phyloP scores from a whole-genome alignment of 2,329 filamentous ascomycete species.

The Trichoderma hamatum region DNA sequence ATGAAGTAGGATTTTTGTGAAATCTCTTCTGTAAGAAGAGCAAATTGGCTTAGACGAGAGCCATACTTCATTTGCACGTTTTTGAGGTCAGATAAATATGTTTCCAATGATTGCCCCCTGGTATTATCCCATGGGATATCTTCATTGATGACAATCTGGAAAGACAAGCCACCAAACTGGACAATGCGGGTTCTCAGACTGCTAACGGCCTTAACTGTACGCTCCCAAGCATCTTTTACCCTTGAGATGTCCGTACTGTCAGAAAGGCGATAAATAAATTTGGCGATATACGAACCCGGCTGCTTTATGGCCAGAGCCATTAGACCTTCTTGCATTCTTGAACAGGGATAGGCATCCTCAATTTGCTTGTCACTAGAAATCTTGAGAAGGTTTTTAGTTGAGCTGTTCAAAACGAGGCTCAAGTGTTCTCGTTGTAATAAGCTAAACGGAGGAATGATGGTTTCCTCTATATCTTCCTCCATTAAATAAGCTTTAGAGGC shows the following conservation, averaged over 20 bases:
- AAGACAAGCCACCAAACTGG: neutral
- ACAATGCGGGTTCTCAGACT: constrained; percentile 27
- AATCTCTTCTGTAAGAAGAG: neutral
- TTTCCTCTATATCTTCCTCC: neutral
- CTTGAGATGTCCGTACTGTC: constrained; percentile 28
- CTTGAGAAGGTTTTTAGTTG: neutral
- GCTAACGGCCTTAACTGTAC: neutral
- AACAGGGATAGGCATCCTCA: constrained; percentile 18
- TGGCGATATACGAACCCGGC: constrained; percentile 41
- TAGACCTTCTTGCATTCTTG: constrained; percentile 43
- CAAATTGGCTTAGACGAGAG: neutral
- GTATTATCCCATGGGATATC: constrained; percentile 6
- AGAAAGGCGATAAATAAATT: constrained; percentile 33
- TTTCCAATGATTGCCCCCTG: neutral
- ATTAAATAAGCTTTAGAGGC: neutral
- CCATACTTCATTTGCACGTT: constrained; percentile 7
- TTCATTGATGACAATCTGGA: constrained; percentile 15
- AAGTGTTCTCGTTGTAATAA: neutral
- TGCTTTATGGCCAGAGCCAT: constrained; percentile 40
- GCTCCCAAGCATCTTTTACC: constrained; percentile 28
- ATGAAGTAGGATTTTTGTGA: neutral
- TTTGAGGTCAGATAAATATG: neutral
- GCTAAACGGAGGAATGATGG: neutral
- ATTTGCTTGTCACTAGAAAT: constrained; percentile 13
- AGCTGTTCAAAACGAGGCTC: neutral